Evolutionary conservation across 1,284 basidiomycete species (phyloP).

Genomic region (Apiotrichum siamense): DNA sequence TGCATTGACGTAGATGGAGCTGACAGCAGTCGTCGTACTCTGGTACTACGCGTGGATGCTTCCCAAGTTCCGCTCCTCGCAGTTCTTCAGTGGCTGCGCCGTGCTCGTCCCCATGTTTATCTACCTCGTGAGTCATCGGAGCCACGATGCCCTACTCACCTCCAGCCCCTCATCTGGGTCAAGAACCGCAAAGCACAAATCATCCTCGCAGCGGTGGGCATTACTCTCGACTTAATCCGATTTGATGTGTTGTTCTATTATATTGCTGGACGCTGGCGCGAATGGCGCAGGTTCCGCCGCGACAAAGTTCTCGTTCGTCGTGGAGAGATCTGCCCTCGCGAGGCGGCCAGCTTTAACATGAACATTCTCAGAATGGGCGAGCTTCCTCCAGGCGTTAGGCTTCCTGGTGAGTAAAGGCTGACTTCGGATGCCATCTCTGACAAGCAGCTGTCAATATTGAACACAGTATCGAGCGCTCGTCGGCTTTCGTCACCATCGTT

Average conservation of each 20-base stretch:
- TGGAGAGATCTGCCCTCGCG: not conserved
- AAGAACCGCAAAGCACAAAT: conserved; percentile 26
- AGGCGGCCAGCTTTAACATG: not conserved
- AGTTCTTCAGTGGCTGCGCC: conserved; percentile 25
- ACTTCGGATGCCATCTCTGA: not conserved
- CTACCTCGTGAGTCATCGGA: conserved; percentile 32
- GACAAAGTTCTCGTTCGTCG: not conserved
- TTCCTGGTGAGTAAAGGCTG: not conserved
- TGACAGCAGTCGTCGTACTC: conserved; percentile 13
- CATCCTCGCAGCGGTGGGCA: conserved; percentile 25
- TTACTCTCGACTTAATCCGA: conserved; percentile 24
- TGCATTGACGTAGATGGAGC: conserved; percentile 1
- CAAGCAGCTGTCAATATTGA: conserved; percentile 47
- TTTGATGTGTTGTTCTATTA: conserved; percentile 21
- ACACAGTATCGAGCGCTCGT: conserved; percentile 46
- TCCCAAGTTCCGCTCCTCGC: conserved; percentile 35
- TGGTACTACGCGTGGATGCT: conserved; percentile 37
- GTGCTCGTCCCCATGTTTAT: conserved; percentile 38
- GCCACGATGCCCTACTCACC: conserved; percentile 6
- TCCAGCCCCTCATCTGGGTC: conserved; percentile 37
- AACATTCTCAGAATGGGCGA: not conserved
- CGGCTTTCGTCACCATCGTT: conserved; percentile 46
- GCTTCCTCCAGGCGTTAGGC: not conserved
- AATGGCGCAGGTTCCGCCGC: not conserved
- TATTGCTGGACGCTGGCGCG: conserved; percentile 9